phyloP scores from a whole-genome alignment of 768 basidiomycete species.

The Mycena rosella region DNA sequence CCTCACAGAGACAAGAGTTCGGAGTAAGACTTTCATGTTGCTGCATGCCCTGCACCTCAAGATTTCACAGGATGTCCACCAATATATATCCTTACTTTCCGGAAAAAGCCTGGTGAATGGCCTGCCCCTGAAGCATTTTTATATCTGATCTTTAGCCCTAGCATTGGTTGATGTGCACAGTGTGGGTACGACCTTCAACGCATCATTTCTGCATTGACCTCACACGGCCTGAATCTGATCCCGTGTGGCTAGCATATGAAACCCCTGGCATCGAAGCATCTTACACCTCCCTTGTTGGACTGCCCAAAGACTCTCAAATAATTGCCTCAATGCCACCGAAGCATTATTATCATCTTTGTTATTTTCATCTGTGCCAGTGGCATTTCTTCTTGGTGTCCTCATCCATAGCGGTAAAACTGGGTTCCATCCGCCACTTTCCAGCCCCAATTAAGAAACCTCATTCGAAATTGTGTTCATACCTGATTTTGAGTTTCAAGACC shows the following conservation, averaged over 20 bases:
- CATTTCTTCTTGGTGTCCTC: background rate
- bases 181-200: constrained; percentile 9
- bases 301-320: background rate
- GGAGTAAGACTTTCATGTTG: background rate
- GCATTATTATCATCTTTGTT: constrained; percentile 10
- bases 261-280: background rate
- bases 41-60: background rate
- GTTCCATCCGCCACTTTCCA: background rate
- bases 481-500: background rate
- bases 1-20: background rate
- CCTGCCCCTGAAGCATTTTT: no score
- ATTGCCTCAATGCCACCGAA: background rate
- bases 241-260: background rate
- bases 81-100: background rate
- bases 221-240: background rate
- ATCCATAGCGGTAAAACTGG: background rate
- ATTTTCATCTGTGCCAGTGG: background rate
- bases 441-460: background rate
- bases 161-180: background rate
- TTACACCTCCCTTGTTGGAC: background rate
- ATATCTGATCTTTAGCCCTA: background rate
- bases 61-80: background rate
- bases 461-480: background rate
- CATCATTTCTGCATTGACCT: constrained; percentile 1
- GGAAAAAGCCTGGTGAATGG: background rate